phyloP scores from a whole-genome alignment of 2,329 filamentous ascomycete species.

The Penicillium sp. region DNA sequence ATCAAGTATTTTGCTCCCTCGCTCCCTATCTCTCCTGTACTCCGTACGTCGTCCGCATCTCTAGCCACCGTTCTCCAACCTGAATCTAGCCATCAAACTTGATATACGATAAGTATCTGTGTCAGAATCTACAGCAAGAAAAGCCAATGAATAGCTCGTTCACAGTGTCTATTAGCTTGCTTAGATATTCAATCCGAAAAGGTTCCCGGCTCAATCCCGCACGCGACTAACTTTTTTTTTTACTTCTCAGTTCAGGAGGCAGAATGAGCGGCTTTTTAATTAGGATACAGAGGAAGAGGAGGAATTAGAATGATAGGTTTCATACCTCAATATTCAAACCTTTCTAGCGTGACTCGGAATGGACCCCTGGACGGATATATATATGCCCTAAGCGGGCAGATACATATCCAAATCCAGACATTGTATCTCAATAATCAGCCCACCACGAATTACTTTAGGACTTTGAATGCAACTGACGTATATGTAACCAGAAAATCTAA shows the following conservation, averaged over 20 bases:
- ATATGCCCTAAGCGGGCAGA: not conserved
- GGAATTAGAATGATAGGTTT: too few relatives aligned
- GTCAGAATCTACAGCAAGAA: constrained; percentile 11
- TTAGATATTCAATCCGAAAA: not conserved
- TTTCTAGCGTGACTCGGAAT: too few relatives aligned
- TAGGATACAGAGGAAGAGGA: too few relatives aligned
- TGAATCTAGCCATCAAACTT: not conserved
- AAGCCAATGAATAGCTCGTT: constrained; percentile 28
- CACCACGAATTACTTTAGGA: not conserved
- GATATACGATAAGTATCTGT: not conserved
- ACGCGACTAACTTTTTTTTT: constrained; percentile 22
- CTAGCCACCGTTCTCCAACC: too few relatives aligned
- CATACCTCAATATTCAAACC: too few relatives aligned
- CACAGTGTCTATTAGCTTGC: constrained; percentile 5
- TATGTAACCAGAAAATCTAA: not conserved
- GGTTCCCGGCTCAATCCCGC: constrained; percentile 25
- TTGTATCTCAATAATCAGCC: not conserved
- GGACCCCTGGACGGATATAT: not conserved
- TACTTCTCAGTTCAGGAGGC: not conserved
- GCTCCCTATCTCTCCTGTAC: too few relatives aligned
- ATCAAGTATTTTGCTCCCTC: too few relatives aligned
- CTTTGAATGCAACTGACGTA: not conserved
- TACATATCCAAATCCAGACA: too few relatives aligned
- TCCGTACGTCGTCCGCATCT: too few relatives aligned
- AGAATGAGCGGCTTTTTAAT: too few relatives aligned